A percentile compares a stretch with the other conserved stretches of the same genome.
phyloP scores from a whole-genome alignment of 805 yeast genomes.

The Metschnikowia corniflorae region DNA sequence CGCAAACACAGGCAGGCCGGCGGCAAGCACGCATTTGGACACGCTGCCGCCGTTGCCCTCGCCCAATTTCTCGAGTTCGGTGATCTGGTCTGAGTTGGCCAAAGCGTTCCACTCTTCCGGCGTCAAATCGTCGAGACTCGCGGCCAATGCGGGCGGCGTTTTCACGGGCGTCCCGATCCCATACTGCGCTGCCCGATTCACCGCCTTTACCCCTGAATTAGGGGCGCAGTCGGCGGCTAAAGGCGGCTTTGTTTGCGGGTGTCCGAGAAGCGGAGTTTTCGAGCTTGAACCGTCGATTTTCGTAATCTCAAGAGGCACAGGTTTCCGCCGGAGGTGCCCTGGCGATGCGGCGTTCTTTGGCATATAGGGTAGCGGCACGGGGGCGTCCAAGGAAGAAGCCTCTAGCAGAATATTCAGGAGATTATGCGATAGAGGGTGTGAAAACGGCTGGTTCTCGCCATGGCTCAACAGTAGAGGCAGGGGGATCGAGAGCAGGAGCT shows the following conservation, averaged over 20 bases:
- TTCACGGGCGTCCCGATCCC: neutral
- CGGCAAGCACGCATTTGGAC: slow-evolving; percentile 62
- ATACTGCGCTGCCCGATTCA: neutral
- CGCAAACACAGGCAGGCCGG: slow-evolving; percentile 72
- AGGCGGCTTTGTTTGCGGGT: too few relatives aligned
- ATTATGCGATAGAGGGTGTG: neutral
- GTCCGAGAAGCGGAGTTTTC: slow-evolving; percentile 1
- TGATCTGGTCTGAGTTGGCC: slow-evolving; percentile 56
- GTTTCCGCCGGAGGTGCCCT: slow-evolving; percentile 29
- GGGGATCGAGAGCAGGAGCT: slow-evolving; percentile 30
- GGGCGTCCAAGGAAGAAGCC: slow-evolving; percentile 4
- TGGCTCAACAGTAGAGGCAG: slow-evolving; percentile 19
- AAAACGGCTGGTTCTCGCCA: neutral
- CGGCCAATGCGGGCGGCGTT: slow-evolving; percentile 1
- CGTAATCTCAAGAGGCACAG: slow-evolving; percentile 43
- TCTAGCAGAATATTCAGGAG: neutral
- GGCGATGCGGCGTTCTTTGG: slow-evolving; percentile 5
- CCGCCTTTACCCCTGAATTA: too few relatives aligned
- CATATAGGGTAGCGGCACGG: slow-evolving; percentile 11
- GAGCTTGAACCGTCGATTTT: slow-evolving; percentile 28
- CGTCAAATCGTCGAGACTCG: slow-evolving; percentile 50
- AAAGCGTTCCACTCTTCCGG: slow-evolving; percentile 73
- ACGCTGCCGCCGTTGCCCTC: slow-evolving; percentile 96
- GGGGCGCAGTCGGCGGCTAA: too few relatives aligned
- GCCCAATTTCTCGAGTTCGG: slow-evolving; percentile 70